These are phyloP conservation scores for Exophiala phaeomuriformis DNA, from an alignment of 2,329 filamentous ascomycete species.

Conservation along the genomic window DNA sequence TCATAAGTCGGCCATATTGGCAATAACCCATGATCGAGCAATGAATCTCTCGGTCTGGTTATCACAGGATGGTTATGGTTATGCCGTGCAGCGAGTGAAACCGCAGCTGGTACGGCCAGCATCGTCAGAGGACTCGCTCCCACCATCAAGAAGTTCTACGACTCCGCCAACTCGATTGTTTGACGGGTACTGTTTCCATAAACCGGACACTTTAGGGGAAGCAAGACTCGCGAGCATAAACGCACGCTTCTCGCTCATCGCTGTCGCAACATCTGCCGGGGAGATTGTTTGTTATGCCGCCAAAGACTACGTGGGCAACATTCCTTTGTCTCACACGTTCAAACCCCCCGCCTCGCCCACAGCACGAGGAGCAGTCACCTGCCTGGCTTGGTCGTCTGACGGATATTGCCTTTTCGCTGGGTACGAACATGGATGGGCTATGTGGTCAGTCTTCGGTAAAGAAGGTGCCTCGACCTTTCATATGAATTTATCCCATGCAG, in stretches of 20 bases:
- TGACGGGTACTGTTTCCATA: conserved; percentile 84
- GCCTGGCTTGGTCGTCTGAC: conserved; percentile 81
- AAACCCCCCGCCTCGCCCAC: conserved; percentile 59
- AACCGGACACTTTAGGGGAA: conserved; percentile 53
- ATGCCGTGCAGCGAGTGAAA: conserved; percentile 70
- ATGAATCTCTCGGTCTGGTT: conserved; percentile 97
- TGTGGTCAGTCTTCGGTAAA: conserved; percentile 96
- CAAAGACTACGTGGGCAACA: conserved; percentile 86
- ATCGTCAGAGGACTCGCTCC: conserved; percentile 35
- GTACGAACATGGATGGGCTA: conserved; percentile 87
- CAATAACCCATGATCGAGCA: conserved; percentile 89
- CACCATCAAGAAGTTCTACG: conserved; percentile 28
- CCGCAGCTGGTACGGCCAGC: conserved; percentile 34
- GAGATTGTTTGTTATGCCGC: conserved; percentile 84
- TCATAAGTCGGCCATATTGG: conserved; percentile 65
- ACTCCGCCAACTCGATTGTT: conserved; percentile 59
- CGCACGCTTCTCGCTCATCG: conserved; percentile 87
- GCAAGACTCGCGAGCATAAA: conserved; percentile 79
- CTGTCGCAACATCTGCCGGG: conserved; percentile 73
- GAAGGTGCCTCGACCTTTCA: conserved; percentile 76
- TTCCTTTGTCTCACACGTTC: conserved; percentile 76
- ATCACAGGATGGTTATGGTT: conserved; percentile 76
- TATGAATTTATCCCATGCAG: conserved; percentile 56
- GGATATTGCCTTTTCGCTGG: conserved; percentile 94
- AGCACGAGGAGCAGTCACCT: conserved; percentile 64